phyloP scores from a whole-genome alignment of 2,329 filamentous ascomycete species.

The Diaporthe citriasiana region DNA sequence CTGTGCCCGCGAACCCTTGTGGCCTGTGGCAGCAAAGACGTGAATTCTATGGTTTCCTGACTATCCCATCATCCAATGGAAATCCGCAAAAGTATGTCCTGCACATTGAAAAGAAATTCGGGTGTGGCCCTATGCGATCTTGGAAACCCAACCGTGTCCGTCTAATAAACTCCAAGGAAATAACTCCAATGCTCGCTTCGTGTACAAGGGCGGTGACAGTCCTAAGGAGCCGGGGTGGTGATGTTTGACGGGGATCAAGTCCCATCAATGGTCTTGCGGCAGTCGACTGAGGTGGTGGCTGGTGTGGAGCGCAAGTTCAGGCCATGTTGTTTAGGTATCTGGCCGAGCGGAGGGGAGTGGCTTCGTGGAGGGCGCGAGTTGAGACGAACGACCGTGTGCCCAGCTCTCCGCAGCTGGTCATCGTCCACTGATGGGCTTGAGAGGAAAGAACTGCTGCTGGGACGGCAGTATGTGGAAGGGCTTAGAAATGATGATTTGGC shows the following conservation, averaged over 20 bases:
- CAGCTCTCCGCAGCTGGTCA: not conserved
- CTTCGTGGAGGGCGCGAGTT: not conserved
- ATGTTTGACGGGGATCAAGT: not conserved
- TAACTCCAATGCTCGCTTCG: conserved; percentile 9
- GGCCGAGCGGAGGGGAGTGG: not conserved
- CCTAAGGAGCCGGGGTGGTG: not conserved
- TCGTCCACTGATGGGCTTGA: not conserved
- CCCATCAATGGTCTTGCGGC: not conserved
- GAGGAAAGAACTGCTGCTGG: not conserved
- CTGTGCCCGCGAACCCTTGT: not conserved
- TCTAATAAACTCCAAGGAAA: conserved; percentile 9
- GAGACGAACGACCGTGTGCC: not conserved
- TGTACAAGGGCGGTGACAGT: not conserved
- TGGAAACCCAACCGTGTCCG: not conserved
- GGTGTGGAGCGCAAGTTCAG: not conserved
- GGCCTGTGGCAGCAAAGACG: not conserved
- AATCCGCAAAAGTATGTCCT: not conserved
- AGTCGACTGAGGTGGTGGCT: not conserved
- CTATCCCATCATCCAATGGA: not conserved
- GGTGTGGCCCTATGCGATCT: not conserved
- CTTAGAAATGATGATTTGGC: not conserved
- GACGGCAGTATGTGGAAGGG: not conserved
- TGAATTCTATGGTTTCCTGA: not conserved
- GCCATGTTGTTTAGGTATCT: not conserved
- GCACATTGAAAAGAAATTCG: not conserved